These are phyloP conservation scores for Phoma sp. DNA, from an alignment of 2,329 filamentous ascomycete species.

Conservation along the genomic window DNA sequence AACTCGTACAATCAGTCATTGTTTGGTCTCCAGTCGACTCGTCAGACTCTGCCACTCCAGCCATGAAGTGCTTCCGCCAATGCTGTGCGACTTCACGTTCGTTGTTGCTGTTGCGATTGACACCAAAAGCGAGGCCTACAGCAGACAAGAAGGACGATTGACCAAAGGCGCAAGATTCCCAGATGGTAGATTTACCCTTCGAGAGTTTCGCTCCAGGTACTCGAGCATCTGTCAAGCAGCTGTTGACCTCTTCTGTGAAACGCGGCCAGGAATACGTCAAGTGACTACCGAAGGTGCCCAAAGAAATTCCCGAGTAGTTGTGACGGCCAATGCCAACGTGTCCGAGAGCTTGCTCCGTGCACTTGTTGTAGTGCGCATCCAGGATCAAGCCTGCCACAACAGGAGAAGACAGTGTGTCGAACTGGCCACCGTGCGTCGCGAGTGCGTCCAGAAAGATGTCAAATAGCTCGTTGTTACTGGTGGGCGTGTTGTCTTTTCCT, in stretches of 20 bases:
- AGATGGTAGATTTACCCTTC: constrained; percentile 48
- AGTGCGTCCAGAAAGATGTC: constrained; percentile 34
- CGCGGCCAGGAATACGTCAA: constrained; percentile 41
- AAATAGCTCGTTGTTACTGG: constrained; percentile 21
- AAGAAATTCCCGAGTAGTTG: constrained; percentile 31
- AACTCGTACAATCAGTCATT: constrained; percentile 35
- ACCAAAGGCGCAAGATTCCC: constrained; percentile 54
- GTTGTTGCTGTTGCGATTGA: not conserved
- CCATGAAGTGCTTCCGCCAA: constrained; percentile 54
- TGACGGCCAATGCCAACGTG: constrained; percentile 37
- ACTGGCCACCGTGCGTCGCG: constrained; percentile 30
- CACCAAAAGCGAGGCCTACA: constrained; percentile 49
- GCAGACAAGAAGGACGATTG: constrained; percentile 49
- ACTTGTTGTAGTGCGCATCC: constrained; percentile 35
- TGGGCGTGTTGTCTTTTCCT: not conserved
- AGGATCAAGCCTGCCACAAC: constrained; percentile 43
- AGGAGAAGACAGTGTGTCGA: constrained; percentile 29
- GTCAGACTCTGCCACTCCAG: constrained; percentile 2
- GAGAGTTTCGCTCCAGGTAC: constrained; percentile 45
- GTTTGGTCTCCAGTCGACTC: constrained; percentile 15
- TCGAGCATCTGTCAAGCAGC: constrained; percentile 43
- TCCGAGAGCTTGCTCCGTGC: constrained; percentile 29
- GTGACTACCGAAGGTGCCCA: constrained; percentile 38
- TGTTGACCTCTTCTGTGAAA: constrained; percentile 37
- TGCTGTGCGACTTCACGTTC: constrained; percentile 9